Base-by-base conservation (phyloP, 352 stramenopile genomes). In the Albugo candida region DNA sequence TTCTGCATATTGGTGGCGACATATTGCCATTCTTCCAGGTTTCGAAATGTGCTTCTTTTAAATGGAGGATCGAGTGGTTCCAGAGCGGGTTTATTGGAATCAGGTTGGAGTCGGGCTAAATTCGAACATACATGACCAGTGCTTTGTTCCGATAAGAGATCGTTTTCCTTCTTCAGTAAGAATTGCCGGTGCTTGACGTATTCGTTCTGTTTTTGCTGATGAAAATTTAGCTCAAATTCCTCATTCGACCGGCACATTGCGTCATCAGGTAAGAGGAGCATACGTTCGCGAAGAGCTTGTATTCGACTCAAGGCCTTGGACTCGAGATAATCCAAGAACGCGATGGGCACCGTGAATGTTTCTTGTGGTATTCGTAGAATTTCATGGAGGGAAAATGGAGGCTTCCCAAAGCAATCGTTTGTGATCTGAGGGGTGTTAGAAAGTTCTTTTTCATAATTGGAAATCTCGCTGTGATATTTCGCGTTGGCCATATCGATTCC, bases 1-100 rank as follows among this genome's bases (percentile, higher is more conserved):
- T 86, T 64, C 57, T 91, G 77, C 72, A 91, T 83, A 59, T 91
- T 91, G 14, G 77, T 91, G 0, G 77, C 64, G 10, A 91, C 34
- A 38, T 74, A 82, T 47, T 86, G 71, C 77, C 77, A 91, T 19
- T 77, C 44, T 14, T 84, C 74, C 12, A 83, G 55, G 31, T 63
- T 81, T 47, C 87, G 86, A 65, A 72, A 84, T 47, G 73, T 91
- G 61, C 77, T 91, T 38, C 72, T 67, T 56, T 86, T 86, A 60
- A 91, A 91, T 38, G 5, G 4, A 5, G 13, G 24, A 36, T n/a
- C 35, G 36, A 14, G 18, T 40, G 19, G 36, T 19, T 43, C 38
- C 20, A 24, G 8, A 43, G 8, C 38, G 14, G 13, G 45, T 11
- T 17, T 57, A 46, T 39, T 57, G 34, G 12, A 20, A 24, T 14